Evolutionary conservation across 768 basidiomycete species (phyloP).

Genomic region (Mrakia blollopis): DNA sequence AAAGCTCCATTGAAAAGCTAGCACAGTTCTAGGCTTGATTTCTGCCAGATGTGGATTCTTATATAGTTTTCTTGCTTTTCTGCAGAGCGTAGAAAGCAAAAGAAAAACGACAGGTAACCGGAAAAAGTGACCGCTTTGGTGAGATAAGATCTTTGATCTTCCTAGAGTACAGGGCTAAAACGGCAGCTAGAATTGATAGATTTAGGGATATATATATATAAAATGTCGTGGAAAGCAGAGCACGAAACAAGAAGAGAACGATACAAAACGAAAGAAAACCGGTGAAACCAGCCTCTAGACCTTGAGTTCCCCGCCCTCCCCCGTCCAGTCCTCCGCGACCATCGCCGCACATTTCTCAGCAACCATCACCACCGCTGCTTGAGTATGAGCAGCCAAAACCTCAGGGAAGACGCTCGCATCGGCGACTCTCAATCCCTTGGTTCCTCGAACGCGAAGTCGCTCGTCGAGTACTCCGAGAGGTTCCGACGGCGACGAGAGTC

Average conservation of each 20-base stretch:
- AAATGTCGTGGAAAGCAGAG: too few species aligned
- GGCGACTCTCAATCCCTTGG: constrained; percentile 21
- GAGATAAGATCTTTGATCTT: too few species aligned
- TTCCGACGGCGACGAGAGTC: neutral
- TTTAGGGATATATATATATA: too few species aligned
- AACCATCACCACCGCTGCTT: constrained; percentile 29
- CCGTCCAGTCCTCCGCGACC: constrained; percentile 15
- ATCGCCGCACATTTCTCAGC: constrained; percentile 29
- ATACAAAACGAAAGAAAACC: neutral
- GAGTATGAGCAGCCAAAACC: constrained; percentile 25
- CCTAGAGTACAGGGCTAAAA: too few species aligned
- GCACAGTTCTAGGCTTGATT: too few species aligned
- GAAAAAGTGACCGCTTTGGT: too few species aligned
- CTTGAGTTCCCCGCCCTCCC: neutral
- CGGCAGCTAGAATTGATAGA: too few species aligned
- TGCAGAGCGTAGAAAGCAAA: too few species aligned
- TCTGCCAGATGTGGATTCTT: too few species aligned
- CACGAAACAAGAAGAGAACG: neutral
- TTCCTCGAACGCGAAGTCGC: constrained; percentile 19
- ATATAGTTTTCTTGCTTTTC: too few species aligned
- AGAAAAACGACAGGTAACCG: too few species aligned
- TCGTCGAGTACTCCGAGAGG: constrained; percentile 29
- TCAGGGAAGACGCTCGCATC: constrained; percentile 33
- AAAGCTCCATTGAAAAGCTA: too few species aligned
- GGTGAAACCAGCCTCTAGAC: neutral